phyloP scores from a whole-genome alignment of 1,284 basidiomycete species.

The Abortiporus biennis region DNA sequence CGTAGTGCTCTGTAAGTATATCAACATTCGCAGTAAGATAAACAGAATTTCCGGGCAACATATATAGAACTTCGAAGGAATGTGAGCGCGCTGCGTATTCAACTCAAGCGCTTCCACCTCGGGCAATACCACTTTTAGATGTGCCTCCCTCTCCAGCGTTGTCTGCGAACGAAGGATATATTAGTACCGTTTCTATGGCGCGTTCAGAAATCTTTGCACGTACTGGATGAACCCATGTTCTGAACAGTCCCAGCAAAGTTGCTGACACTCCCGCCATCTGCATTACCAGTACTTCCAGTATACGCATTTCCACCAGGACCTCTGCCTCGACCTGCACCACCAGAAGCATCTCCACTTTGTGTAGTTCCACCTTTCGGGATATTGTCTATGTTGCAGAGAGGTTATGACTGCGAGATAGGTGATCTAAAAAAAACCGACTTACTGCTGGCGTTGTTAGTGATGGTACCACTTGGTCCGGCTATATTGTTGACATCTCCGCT shows the following conservation, averaged over 20 bases:
- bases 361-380: constrained; percentile 8
- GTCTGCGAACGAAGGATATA: constrained; percentile 9
- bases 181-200: neutral
- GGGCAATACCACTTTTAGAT: constrained; percentile 12
- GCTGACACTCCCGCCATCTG: constrained; percentile 11
- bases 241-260: constrained; percentile 12
- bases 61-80: no score
- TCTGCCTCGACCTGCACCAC: constrained; percentile 9
- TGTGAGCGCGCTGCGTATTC: no score
- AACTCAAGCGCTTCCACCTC: no score
- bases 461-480: constrained; percentile 8
- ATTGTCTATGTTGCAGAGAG: constrained; percentile 1
- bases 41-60: no score
- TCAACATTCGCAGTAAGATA: no score
- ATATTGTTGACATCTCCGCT: constrained; percentile 12
- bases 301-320: constrained; percentile 15
- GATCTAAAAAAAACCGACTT: constrained; percentile 2
- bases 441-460: constrained; percentile 13
- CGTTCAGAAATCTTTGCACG: constrained; percentile 1
- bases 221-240: constrained; percentile 11
- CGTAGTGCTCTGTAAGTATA: no score
- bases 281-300: constrained; percentile 11
- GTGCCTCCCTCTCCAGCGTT: constrained; percentile 12
- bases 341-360: constrained; percentile 13
- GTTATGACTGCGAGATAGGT: neutral